These are phyloP conservation scores for Rhodomyrtus tomentosa DNA, from an alignment of 345 rosid genomes.

Conservation along the genomic window DNA sequence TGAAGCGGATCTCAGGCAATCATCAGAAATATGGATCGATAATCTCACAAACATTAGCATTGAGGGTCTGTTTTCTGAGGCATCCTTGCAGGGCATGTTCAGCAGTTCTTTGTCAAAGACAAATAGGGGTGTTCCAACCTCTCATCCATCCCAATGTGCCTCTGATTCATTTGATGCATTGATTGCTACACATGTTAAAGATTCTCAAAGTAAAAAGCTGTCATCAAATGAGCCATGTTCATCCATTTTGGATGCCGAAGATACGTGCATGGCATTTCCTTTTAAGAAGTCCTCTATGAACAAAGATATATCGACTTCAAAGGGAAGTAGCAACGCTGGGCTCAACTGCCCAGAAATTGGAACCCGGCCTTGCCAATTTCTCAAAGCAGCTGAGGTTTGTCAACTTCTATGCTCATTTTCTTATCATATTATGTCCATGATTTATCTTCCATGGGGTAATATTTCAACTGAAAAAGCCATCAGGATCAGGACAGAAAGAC, in stretches of 20 bases:
- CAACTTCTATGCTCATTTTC: background rate
- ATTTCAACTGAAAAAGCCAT: background rate
- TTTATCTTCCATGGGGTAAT: background rate
- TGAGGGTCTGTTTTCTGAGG: conserved; percentile 77
- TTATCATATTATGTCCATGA: background rate
- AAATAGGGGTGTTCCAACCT: conserved; percentile 17
- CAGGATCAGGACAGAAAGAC: background rate
- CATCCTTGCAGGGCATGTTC: conserved; percentile 46
- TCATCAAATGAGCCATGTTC: conserved; percentile 23
- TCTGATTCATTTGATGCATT: conserved; percentile 78
- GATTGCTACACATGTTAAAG: conserved; percentile 26
- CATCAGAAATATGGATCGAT: conserved; percentile 52
- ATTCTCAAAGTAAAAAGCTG: conserved; percentile 21
- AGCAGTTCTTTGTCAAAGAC: conserved; percentile 12
- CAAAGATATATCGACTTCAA: conserved; percentile 13
- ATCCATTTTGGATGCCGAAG: conserved; percentile 87
- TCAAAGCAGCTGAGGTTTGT: background rate
- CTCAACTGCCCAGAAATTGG: conserved; percentile 12
- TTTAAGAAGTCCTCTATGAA: conserved; percentile 35
- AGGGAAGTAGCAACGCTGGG: conserved; percentile 16
- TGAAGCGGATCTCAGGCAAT: conserved; percentile 17
- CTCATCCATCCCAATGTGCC: conserved; percentile 39
- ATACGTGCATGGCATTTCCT: conserved; percentile 83
- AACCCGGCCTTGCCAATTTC: background rate
- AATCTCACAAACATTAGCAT: conserved; percentile 59